Evolutionary conservation across 345 rosid species (phyloP), one percentile per base, ranked within the genome.

Genomic region (Moricandia arvensis): DNA sequence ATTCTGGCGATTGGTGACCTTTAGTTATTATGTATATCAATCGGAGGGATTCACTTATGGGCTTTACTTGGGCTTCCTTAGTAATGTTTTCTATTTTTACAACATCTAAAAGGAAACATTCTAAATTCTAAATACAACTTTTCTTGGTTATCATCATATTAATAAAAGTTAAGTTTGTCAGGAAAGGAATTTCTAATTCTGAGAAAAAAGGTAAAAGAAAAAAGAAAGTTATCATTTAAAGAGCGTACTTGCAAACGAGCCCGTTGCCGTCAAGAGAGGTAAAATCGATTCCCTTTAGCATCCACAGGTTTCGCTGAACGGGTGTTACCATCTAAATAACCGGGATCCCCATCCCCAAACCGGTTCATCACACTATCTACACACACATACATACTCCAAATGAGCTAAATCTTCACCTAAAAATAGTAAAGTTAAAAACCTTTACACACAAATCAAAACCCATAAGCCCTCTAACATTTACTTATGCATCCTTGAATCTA

Each of bases 271-370:
- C n/a, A n/a, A n/a, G n/a, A n/a, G n/a, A n/a, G n/a, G n/a, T n/a
- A n/a, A n/a, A n/a, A n/a, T n/a, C n/a, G n/a, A n/a, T n/a, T n/a
- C n/a, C n/a, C n/a, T n/a, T n/a, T n/a, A n/a, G n/a, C 93, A 54
- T 90, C 96, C 9, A 73, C 13, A n/a, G n/a, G n/a, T n/a, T n/a
- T n/a, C n/a, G n/a, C n/a, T n/a, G n/a, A n/a, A n/a, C n/a, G n/a
- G n/a, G n/a, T n/a, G 24, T 21, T 21, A 21, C 91, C 93, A 49
- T 90, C 96, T 7, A 60, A 1, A 63, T 80, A 59, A 62, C 87
- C 88, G 0, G 24, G 7, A 5, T 0, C 16, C 43, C 85, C 85
- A 66, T 79, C 75, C 26, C 91, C 96, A 31, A 85, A 63, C 73
- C 77, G 80, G 55, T 82, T 82, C 37, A 85, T 61, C 67, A 59